Base-by-base conservation (phyloP, 179 eudicot genomes). In the Actinidia polygama region DNA sequence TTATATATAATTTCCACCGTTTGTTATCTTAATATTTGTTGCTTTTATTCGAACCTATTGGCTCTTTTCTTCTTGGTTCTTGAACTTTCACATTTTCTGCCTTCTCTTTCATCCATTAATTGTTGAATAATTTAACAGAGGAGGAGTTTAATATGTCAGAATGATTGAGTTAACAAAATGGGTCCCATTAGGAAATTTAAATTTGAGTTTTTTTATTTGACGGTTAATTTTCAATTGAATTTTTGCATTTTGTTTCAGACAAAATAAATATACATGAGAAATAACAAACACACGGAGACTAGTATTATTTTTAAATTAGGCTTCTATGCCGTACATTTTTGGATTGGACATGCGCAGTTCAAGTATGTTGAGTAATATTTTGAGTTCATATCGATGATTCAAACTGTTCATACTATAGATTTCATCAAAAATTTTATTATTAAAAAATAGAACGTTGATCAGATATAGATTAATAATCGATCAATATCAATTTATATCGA, bases 151-250 rank as follows among this genome's bases (percentile, higher is more conserved):
- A n/a, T 55, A 9, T 36, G 26, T 3, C 26, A 76, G 15, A 30
- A 58, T 76, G 67, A 74, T 74, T 74, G 63, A 12, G 69, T 77
- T 53, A 61, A 61, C 36, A 46, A 21, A 59, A 77, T 53, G 11
- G 9, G 79, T 44, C 4, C 16, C 15, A 8, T 7, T 26, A 15
- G 4, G 63, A 24, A 46, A 76, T 30, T 8, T 75, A 75, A 75
- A 18, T 18, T 1, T 1, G 6, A 46, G 15, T 59, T 77, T 40
- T 30, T 58, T 59, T n/a, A n/a, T 11, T 59, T 61, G 68, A n/a
- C 54, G 80, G 80, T 77, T 58, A 77, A 61, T 77, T 44, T 55
- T 57, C 26, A 77, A 77, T 30, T 10, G 46, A 59, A 30, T 36
- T 16, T 23, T 66, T 5, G 10, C 63, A 12, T 63, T 61, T 77